Evolutionary conservation across 1,284 basidiomycete species (phyloP), one percentile per base, ranked within the genome.

Genomic region (Moesziomyces aphidis): DNA sequence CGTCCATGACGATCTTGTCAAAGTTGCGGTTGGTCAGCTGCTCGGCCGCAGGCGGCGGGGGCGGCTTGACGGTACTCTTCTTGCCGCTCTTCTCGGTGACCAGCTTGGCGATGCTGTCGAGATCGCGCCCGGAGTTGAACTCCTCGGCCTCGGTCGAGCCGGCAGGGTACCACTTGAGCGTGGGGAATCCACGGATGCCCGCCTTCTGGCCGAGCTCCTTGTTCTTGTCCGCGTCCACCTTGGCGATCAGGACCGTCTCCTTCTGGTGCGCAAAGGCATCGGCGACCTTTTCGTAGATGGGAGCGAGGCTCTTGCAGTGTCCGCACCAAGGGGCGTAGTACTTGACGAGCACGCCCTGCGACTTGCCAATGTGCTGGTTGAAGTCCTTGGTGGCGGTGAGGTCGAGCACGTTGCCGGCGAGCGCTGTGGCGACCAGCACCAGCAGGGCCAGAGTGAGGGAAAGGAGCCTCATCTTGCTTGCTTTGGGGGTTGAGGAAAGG

Each of bases 161-260:
- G 46, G 86, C 85, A 55, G 90, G 89, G 85, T 96, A 97, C 93
- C 93, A 97, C 83, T 96, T 95, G 68, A 97, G 86, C 47, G 95
- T 96, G 8, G 95, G 95, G 87, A 89, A 96, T 49, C 94, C 94
- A 19, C 88, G 89, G 24, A 97, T 91, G 21, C 88, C 93, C 80
- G 90, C 94, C 85, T 91, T 63, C 42, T 68, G 58, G 31, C 72
- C 92, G 39, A 93, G 81, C 1, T 89, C 87, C 80, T 90, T 91
- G 72, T 94, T 91, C 63, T 92, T 92, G 80, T 97, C 95, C 1
- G 94, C 95, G 78, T 97, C 94, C 7, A 96, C 91, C 85, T 97
- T 97, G 69, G 94, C 95, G 73, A 97, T 90, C 57, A 93, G 78
- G 24, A 97, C 92, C 83, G 92, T 93, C 85, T 93, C 90, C 80